Evolutionary conservation across 148 eudicot species (phyloP).

Genomic region (Polygonum aviculare): DNA sequence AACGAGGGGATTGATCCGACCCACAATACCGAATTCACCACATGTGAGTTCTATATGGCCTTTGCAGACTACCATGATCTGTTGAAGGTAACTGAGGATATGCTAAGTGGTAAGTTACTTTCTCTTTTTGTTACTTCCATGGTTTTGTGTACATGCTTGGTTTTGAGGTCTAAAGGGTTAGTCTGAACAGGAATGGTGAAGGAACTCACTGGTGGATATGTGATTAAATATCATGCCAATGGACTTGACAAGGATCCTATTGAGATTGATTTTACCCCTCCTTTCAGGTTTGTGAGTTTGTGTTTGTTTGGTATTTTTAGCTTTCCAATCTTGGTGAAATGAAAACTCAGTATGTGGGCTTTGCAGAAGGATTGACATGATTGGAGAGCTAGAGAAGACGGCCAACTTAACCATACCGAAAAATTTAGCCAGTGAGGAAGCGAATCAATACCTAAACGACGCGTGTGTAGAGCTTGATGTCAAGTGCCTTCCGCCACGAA

Average conservation of each 20-base stretch:
- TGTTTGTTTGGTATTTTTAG: background rate
- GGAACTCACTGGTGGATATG: slow-evolving; percentile 85
- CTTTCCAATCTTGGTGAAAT: background rate
- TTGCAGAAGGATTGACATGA: slow-evolving; percentile 35
- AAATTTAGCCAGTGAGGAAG: slow-evolving; percentile 65
- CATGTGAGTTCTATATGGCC: slow-evolving; percentile 97
- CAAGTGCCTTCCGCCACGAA: slow-evolving; percentile 86
- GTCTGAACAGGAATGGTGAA: slow-evolving; percentile 68
- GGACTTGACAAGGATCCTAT: slow-evolving; percentile 72
- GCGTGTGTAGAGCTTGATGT: slow-evolving; percentile 66
- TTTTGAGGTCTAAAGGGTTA: slow-evolving; percentile 3
- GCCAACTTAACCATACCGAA: slow-evolving; percentile 81
- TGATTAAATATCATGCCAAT: slow-evolving; percentile 76
- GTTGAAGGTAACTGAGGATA: slow-evolving; percentile 77
- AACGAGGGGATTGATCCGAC: slow-evolving; percentile 96
- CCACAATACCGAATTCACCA: slow-evolving; percentile 94
- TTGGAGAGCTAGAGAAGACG: slow-evolving; percentile 51
- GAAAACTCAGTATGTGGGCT: background rate
- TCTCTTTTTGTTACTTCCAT: background rate
- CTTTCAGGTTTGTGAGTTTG: slow-evolving; percentile 54
- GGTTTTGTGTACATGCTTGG: background rate
- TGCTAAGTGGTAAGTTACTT: slow-evolving; percentile 70
- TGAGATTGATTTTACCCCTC: slow-evolving; percentile 95
- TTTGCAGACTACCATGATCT: slow-evolving; percentile 92
- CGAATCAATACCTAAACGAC: slow-evolving; percentile 55